phyloP scores from a whole-genome alignment of 1,284 basidiomycete species.

The Flammula alnicola region DNA sequence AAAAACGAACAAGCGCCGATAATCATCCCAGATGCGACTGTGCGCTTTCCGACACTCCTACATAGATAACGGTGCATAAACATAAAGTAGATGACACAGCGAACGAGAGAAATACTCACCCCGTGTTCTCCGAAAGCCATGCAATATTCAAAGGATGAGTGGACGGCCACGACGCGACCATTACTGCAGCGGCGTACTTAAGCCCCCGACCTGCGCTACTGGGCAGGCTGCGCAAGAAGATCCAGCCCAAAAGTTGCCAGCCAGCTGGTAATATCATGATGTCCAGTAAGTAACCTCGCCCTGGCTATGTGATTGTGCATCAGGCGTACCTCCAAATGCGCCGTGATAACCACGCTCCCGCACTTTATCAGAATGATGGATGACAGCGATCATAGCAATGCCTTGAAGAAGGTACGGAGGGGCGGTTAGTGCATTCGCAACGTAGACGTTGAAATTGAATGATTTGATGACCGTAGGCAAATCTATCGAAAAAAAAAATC shows the following conservation, averaged over 20 bases:
- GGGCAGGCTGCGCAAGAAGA: slow-evolving; percentile 38
- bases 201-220: slow-evolving; percentile 32
- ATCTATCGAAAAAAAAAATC: slow-evolving; percentile 25
- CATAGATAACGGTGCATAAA: background rate
- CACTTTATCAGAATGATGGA: slow-evolving; percentile 39
- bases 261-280: slow-evolving; percentile 30
- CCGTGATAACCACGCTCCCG: slow-evolving; percentile 42
- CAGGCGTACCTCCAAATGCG: slow-evolving; percentile 35
- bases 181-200: slow-evolving; percentile 40
- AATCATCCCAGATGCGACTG: slow-evolving; percentile 40
- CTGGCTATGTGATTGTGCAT: background rate
- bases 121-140: slow-evolving; percentile 47
- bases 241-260: slow-evolving; percentile 44
- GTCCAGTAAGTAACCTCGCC: background rate
- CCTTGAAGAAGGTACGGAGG: slow-evolving; percentile 44
- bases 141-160: slow-evolving; percentile 45
- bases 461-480: slow-evolving; percentile 45
- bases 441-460: slow-evolving; percentile 42
- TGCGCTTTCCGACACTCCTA: slow-evolving; percentile 40
- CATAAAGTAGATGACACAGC: background rate
- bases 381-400: slow-evolving; percentile 36
- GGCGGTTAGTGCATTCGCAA: slow-evolving; percentile 43
- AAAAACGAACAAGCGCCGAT: slow-evolving; percentile 33
- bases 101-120: slow-evolving; percentile 13
- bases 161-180: slow-evolving; percentile 43